Evolutionary conservation across 371 early-diverging fungal species (phyloP).

Genomic region (Zopfochytrium polystomum): DNA sequence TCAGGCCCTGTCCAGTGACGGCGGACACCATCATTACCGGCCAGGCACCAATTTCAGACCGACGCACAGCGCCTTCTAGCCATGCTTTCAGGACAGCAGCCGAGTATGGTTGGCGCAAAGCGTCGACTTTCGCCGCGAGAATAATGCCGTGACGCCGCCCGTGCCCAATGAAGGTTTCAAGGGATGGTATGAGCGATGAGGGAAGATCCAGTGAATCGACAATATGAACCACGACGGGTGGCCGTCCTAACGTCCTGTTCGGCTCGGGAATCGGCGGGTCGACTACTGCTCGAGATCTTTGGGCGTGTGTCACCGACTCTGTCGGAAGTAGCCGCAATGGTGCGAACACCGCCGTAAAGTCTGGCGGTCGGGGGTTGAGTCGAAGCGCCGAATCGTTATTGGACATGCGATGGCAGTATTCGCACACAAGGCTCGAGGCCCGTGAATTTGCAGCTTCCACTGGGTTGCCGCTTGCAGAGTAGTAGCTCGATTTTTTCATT

Average conservation of each 20-base stretch:
- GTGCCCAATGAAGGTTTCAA: neutral
- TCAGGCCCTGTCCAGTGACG: slow-evolving; percentile 4
- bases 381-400: neutral
- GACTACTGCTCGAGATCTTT: neutral
- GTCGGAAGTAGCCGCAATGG: no score
- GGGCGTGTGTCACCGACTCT: neutral
- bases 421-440: neutral
- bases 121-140: neutral
- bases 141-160: neutral
- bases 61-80: neutral
- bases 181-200: neutral
- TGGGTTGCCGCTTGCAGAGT: neutral
- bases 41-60: no score
- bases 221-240: neutral
- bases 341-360: no score
- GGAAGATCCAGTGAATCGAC: neutral
- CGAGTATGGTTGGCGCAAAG: neutral
- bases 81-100: neutral
- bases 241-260: slow-evolving; percentile 11
- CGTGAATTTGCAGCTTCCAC: neutral
- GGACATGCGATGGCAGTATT: slow-evolving; percentile 10
- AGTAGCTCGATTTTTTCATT: neutral
- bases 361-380: neutral
- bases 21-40: slow-evolving; percentile 6
- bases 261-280: neutral